Evolutionary conservation across 495 filamentous ascomycete species (phyloP).

Genomic region (Halenospora varia): DNA sequence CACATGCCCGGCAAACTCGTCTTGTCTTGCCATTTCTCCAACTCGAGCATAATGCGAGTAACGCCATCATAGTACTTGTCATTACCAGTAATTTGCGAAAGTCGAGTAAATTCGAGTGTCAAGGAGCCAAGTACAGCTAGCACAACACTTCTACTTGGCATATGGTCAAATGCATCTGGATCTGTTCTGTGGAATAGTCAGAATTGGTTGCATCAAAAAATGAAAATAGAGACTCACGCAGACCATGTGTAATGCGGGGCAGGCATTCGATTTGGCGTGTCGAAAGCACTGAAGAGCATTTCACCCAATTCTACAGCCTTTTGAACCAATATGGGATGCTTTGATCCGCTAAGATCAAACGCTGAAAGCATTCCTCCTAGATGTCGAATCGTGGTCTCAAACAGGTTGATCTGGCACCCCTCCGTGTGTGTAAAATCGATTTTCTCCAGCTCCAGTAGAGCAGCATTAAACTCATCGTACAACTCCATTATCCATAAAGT

Average conservation of each 20-base stretch:
- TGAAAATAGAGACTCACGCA: conserved; percentile 14
- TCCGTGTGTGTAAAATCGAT: conserved; percentile 85
- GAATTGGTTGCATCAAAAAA: background rate
- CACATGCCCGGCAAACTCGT: conserved; percentile 82
- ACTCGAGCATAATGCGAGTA: conserved; percentile 80
- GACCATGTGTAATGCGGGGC: conserved; percentile 51
- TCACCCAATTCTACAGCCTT: conserved; percentile 88
- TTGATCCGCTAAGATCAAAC: conserved; percentile 73
- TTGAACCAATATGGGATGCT: conserved; percentile 68
- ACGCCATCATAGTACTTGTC: conserved; percentile 92
- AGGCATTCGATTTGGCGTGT: conserved; percentile 96
- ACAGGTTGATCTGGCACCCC: conserved; percentile 64
- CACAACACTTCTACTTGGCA: conserved; percentile 12
- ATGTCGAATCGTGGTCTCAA: conserved; percentile 86
- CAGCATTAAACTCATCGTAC: conserved; percentile 82
- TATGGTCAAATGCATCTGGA: conserved; percentile 6
- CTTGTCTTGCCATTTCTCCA: conserved; percentile 70
- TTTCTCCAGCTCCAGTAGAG: conserved; percentile 64
- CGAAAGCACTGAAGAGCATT: conserved; percentile 87
- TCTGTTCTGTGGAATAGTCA: conserved; percentile 7
- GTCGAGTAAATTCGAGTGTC: conserved; percentile 85
- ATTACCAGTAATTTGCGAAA: conserved; percentile 86
- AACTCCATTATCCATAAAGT: conserved; percentile 95
- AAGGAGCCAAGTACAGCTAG: conserved; percentile 38
- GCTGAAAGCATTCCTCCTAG: conserved; percentile 81